A percentile compares a stretch with the other conserved stretches of the same genome.
Evolutionary conservation across 2,329 filamentous ascomycete species (phyloP).

Genomic region (Calonectria hongkongensis): DNA sequence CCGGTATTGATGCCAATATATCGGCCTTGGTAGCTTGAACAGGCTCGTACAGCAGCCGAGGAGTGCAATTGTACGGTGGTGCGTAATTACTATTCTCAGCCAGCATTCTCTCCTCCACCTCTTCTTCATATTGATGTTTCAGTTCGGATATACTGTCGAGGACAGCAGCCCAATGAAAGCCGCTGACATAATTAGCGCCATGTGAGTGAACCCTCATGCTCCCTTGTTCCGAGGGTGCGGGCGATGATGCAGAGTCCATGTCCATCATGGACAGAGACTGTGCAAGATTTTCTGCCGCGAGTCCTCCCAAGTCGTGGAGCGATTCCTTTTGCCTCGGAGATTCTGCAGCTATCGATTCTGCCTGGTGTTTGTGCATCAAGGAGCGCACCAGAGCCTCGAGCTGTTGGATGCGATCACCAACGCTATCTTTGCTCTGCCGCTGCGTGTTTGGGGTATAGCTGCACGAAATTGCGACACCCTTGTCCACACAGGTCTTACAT

Average conservation of each 20-base stretch:
- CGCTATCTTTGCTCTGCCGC: neutral
- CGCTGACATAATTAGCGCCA: slow-evolving; percentile 59
- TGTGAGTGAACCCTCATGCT: slow-evolving; percentile 54
- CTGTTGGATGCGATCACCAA: slow-evolving; percentile 10
- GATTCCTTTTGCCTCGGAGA: neutral
- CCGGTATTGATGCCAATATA: slow-evolving; percentile 59
- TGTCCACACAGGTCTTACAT: slow-evolving; percentile 25
- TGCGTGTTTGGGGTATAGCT: slow-evolving; percentile 4
- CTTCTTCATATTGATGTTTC: slow-evolving; percentile 58
- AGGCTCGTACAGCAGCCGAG: slow-evolving; percentile 59
- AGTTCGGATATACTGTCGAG: slow-evolving; percentile 64
- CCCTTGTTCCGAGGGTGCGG: slow-evolving; percentile 53
- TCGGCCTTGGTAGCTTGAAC: slow-evolving; percentile 50
- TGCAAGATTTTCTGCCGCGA: neutral
- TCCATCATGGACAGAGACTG: neutral
- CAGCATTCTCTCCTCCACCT: slow-evolving; percentile 46
- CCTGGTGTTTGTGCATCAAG: slow-evolving; percentile 48
- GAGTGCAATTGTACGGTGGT: slow-evolving; percentile 23
- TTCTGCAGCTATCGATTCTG: neutral
- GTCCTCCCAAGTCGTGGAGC: neutral
- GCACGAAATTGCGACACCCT: slow-evolving; percentile 7
- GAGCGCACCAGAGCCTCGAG: slow-evolving; percentile 57
- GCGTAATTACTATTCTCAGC: neutral
- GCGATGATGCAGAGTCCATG: neutral
- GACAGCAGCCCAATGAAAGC: slow-evolving; percentile 64